These are phyloP conservation scores for Pholiota molesta DNA, from an alignment of 768 basidiomycete genomes.

Conservation along the genomic window DNA sequence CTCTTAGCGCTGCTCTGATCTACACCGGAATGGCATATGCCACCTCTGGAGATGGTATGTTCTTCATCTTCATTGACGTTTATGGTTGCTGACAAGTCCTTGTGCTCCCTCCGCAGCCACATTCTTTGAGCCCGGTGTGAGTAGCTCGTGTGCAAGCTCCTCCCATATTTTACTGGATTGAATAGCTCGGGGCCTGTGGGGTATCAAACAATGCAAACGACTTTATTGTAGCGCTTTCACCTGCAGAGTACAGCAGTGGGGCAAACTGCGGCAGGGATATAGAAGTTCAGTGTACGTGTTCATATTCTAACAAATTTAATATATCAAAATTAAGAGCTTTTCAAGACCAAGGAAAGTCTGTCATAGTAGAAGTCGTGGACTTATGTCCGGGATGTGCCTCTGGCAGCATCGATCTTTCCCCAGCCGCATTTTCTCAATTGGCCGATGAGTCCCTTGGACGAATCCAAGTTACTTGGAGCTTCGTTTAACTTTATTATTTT, in stretches of 20 bases:
- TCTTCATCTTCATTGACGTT: too few species aligned
- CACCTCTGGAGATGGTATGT: too few species aligned
- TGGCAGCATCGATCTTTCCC: conserved; percentile 31
- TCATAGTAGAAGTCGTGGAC: conserved; percentile 28
- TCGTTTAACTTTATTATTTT: conserved; percentile 2
- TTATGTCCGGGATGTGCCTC: conserved; percentile 27
- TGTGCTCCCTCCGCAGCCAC: background rate
- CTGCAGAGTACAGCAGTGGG: background rate
- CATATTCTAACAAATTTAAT: too few species aligned
- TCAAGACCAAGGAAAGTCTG: conserved; percentile 24
- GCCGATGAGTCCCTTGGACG: conserved; percentile 19
- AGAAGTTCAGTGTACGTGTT: background rate
- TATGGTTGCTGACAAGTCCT: too few species aligned
- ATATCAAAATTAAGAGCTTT: background rate
- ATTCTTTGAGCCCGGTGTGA: background rate
- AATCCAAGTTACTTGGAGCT: conserved; percentile 26
- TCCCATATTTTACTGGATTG: too few species aligned
- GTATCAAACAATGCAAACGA: background rate
- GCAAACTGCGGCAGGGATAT: background rate
- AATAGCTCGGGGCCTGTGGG: conserved; percentile 4
- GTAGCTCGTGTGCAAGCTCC: background rate
- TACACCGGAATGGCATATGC: too few species aligned
- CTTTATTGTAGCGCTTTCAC: background rate
- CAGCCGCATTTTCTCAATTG: conserved; percentile 25
- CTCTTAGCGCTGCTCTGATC: too few species aligned